phyloP scores from a whole-genome alignment of 208 protist species.

The Crithidia expoeki region DNA sequence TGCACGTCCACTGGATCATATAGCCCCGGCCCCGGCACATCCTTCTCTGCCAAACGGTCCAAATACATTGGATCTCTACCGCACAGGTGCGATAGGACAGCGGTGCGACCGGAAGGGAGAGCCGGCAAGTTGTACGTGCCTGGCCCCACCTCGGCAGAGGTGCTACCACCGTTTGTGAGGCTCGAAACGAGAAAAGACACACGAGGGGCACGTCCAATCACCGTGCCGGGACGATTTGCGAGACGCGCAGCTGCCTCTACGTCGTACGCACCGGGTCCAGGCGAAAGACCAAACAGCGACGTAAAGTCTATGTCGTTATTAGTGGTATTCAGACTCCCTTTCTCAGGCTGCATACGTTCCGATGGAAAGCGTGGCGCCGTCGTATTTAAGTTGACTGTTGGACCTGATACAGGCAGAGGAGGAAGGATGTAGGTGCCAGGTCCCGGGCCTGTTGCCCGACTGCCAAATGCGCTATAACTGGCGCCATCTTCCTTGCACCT shows the following conservation, averaged over 20 bases:
- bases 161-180: neutral
- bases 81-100: conserved; percentile 4
- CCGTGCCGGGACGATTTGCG: conserved; percentile 30
- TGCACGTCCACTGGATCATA: conserved; percentile 41
- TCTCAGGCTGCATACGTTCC: conserved; percentile 18
- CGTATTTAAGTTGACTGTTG: conserved; percentile 17
- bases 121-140: conserved; percentile 39
- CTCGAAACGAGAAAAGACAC: conserved; percentile 10
- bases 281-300: neutral
- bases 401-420: conserved; percentile 7
- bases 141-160: conserved; percentile 28
- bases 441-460: conserved; percentile 21
- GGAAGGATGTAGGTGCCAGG: conserved; percentile 49
- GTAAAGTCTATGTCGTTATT: neutral
- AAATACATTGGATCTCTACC: neutral
- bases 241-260: conserved; percentile 24
- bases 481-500: neutral
- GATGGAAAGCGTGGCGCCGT: conserved; percentile 31
- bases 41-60: neutral
- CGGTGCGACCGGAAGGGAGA: conserved; percentile 27
- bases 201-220: conserved; percentile 54
- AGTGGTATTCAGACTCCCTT: neutral
- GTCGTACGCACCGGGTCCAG: conserved; percentile 40
- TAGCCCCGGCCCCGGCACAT: conserved; percentile 52
- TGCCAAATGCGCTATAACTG: neutral